Percentiles rank a stretch among this genome's conserved stretches.
These are phyloP conservation scores for Eryngium alpinum DNA, from an alignment of 140 eudicot species.

Conservation along the genomic window DNA sequence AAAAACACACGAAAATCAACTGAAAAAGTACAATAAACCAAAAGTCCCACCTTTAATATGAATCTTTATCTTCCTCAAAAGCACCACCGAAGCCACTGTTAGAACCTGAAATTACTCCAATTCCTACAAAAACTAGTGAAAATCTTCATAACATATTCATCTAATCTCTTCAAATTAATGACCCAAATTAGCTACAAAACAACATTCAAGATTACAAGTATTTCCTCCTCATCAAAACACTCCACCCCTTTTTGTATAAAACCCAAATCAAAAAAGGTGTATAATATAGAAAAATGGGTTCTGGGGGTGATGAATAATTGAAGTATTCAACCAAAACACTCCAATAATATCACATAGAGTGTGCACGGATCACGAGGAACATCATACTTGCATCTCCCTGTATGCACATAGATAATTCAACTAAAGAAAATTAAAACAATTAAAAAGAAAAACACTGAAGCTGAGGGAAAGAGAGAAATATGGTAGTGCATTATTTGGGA, in stretches of 20 bases:
- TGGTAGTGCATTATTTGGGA: slow-evolving; percentile 31
- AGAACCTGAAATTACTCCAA: slow-evolving; percentile 32
- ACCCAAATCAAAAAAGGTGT: slow-evolving; percentile 18
- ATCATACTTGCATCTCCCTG: slow-evolving; percentile 18
- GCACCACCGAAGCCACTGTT: slow-evolving; percentile 46
- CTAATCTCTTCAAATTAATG: slow-evolving; percentile 21
- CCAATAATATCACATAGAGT: slow-evolving; percentile 48
- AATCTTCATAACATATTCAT: slow-evolving; percentile 25
- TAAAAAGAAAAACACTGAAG: slow-evolving; percentile 7
- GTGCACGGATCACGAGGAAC: slow-evolving; percentile 44
- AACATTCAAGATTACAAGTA: slow-evolving; percentile 11
- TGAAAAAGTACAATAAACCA: slow-evolving; percentile 11
- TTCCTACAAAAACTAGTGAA: slow-evolving; percentile 22
- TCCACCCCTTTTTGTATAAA: neutral
- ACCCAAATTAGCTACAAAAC: slow-evolving; percentile 17
- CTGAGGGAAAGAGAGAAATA: slow-evolving; percentile 4
- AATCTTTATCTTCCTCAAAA: slow-evolving; percentile 34
- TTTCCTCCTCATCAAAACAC: slow-evolving; percentile 20
- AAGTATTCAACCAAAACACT: slow-evolving; percentile 46
- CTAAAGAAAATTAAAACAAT: slow-evolving; percentile 15
- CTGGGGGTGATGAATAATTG: slow-evolving; percentile 35
- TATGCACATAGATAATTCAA: slow-evolving; percentile 15
- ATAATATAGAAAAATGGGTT: slow-evolving; percentile 33
- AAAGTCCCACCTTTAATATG: slow-evolving; percentile 37
- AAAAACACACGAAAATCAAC: neutral